Conservation (phyloP, 2,329 filamentous ascomycete species). For the Daldinia sp. region DNA sequence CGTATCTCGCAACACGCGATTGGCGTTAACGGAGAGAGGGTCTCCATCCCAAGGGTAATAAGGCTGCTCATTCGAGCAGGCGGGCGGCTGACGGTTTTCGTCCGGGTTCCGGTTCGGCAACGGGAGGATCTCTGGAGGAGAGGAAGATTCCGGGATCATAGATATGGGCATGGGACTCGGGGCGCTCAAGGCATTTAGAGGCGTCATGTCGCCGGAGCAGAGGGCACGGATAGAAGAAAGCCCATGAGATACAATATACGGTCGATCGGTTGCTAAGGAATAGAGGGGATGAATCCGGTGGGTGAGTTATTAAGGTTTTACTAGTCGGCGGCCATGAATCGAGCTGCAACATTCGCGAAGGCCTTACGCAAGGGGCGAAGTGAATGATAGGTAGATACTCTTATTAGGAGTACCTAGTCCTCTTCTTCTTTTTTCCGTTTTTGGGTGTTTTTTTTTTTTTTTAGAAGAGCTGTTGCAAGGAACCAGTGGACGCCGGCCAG, state of each 20-base stretch:
- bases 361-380: conserved; percentile 17
- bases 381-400: not conserved
- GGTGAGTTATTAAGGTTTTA: conserved; percentile 21
- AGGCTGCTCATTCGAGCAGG: conserved; percentile 24
- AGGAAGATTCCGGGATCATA: conserved; percentile 33
- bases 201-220: conserved; percentile 45
- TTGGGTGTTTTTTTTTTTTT: not conserved
- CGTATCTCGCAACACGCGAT: conserved; percentile 31
- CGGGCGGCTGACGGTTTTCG: conserved; percentile 22
- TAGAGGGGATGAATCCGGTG: conserved; percentile 1
- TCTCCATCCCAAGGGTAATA: conserved; percentile 27
- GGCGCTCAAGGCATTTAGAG: conserved; percentile 34
- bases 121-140: conserved; percentile 23
- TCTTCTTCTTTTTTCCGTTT: not conserved
- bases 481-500: conserved; percentile 24
- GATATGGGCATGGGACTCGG: conserved; percentile 28
- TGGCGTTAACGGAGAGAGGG: conserved; percentile 22
- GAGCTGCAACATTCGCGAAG: conserved; percentile 23
- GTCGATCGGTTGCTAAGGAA: conserved; percentile 17
- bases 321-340: conserved; percentile 41
- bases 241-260: conserved; percentile 35
- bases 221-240: conserved; percentile 34
- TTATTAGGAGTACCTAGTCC: not conserved
- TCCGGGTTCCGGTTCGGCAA: conserved; percentile 23
- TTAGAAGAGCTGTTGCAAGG: conserved; percentile 2